phyloP scores from a whole-genome alignment of 139 green algal species.

The Coelastrella sp. region DNA sequence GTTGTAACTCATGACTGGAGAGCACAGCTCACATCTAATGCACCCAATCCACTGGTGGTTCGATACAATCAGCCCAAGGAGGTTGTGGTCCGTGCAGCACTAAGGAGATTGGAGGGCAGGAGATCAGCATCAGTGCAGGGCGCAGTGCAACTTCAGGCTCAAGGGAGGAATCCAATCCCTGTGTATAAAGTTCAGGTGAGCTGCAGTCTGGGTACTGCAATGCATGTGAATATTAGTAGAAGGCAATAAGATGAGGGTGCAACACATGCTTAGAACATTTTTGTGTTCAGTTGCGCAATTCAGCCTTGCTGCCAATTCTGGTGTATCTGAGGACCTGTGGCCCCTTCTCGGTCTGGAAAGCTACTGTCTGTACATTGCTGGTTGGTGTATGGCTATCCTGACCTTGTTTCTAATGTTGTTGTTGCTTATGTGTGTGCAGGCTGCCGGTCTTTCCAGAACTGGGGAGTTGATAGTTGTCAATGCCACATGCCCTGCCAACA shows the following conservation, averaged over 20 bases:
- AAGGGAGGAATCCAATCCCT: not conserved
- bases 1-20: not conserved
- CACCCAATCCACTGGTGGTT: not conserved
- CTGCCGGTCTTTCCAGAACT: not conserved
- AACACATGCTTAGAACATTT: too few species aligned
- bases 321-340: too few species aligned
- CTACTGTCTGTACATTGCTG: too few species aligned
- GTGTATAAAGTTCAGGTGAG: slow-evolving; percentile 29
- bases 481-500: not conserved
- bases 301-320: too few species aligned
- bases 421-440: slow-evolving; percentile 2
- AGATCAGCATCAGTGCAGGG: not conserved
- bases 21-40: not conserved
- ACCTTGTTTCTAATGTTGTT: too few species aligned
- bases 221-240: too few species aligned
- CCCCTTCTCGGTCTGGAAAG: too few species aligned
- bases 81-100: not conserved
- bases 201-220: too few species aligned
- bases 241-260: too few species aligned
- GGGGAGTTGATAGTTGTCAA: slow-evolving; percentile 35
- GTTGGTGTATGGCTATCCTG: too few species aligned
- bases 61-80: not conserved
- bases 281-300: too few species aligned
- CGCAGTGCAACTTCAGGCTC: slow-evolving; percentile 10
- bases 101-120: not conserved